Percentiles rank a stretch among this genome's conserved stretches.
Evolutionary conservation across 2,329 filamentous ascomycete genomes (phyloP).

Genomic region (Curvularia sp.): DNA sequence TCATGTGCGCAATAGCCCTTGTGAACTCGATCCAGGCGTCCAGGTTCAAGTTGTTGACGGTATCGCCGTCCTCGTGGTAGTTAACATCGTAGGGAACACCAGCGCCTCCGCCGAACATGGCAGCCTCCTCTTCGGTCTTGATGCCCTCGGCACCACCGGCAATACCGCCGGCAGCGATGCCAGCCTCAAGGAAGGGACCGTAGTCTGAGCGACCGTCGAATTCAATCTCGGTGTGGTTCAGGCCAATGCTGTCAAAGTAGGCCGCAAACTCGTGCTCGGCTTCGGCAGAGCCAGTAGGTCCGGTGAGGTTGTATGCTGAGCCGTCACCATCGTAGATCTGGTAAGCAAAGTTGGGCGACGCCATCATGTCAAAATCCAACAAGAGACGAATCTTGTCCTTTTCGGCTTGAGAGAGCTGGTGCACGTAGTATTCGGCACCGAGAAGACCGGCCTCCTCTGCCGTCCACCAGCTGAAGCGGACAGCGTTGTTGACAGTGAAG

Average conservation of each 20-base stretch:
- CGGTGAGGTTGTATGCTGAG: conserved; percentile 60
- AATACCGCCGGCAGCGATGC: conserved; percentile 77
- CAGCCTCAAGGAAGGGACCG: conserved; percentile 74
- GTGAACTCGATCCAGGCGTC: conserved; percentile 59
- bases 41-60: conserved; percentile 43
- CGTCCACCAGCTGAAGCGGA: conserved; percentile 72
- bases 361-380: conserved; percentile 77
- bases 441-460: conserved; percentile 69
- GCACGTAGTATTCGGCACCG: conserved; percentile 65
- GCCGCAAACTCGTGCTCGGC: conserved; percentile 65
- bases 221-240: conserved; percentile 67
- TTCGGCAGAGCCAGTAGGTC: conserved; percentile 70
- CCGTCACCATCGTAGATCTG: conserved; percentile 66
- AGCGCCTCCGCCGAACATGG: conserved; percentile 71
- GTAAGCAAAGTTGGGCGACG: conserved; percentile 65
- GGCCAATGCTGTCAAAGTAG: conserved; percentile 41
- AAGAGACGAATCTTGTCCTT: conserved; percentile 68
- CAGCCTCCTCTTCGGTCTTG: conserved; percentile 72
- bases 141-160: conserved; percentile 79
- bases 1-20: conserved; percentile 64
- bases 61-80: conserved; percentile 50
- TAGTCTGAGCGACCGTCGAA: conserved; percentile 85
- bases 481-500: conserved; percentile 72
- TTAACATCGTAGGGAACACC: conserved; percentile 43
- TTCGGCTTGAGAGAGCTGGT: conserved; percentile 56